Base-by-base conservation (phyloP, 116 monocot species). In the Cymodocea nodosa region DNA sequence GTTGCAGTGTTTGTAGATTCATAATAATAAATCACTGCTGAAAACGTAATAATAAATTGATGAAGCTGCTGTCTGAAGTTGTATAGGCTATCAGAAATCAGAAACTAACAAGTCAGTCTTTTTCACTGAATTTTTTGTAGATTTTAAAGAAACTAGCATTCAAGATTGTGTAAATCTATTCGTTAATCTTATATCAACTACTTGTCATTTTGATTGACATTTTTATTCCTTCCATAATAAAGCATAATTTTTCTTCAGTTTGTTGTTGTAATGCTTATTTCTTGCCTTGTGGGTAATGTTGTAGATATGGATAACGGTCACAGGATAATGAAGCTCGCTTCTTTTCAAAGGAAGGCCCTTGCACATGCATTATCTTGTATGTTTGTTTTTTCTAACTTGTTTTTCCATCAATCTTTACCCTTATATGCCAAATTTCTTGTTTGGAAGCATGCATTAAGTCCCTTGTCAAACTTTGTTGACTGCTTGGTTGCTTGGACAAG, bases 331-430 rank as follows among this genome's bases (percentile, higher is more conserved):
- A 95, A 90, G 51, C 90, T 95, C 40, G 78, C 87, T 57, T 68
- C 76, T 70, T 95, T 95, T 50, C 95, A 95, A 65, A 83, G 60
- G 52, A 95, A 85, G 77, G 90, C 90, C 50, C 90, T 95, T 67
- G 66, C 69, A 36, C 95, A 90, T 69, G 95, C 95, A 52, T 66
- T 95, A 23, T 95, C 95, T 39, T 95, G 95, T 95, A 81, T 59
- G 85, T 65, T 22, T 3, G 16, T 50, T 59, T 44, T 70, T 15
- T n/a, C 22, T 14, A 14, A 7, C 66, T 51, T 17, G 34, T 34
- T 48, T 40, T 25, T 66, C 16, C 13, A 15, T 51, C 51, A 11
- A 23, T n/a, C 13, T 12, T 63, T 39, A 3, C 16, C 19, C 6
- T 54, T 7, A n/a, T 2, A 54, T 54, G 17, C n/a, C 17, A 17